phyloP scores from a whole-genome alignment of 306 rosid genomes.

The Acacia crassicarpa region DNA sequence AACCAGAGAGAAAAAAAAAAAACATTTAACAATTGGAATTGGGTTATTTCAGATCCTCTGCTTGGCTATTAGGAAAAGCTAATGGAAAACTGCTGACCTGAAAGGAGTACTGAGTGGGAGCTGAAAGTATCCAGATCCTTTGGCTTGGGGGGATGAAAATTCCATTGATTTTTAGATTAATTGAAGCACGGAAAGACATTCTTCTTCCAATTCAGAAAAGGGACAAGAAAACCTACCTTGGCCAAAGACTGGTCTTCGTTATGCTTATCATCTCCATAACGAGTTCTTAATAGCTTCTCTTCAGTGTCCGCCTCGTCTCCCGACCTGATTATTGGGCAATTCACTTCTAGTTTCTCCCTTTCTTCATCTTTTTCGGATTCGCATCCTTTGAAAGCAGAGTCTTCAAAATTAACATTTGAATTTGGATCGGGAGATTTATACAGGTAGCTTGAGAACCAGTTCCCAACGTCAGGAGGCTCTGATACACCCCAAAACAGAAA shows the following conservation, averaged over 20 bases:
- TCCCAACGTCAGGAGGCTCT: slow-evolving; percentile 72
- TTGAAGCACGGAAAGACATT: not conserved
- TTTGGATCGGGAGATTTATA: slow-evolving; percentile 62
- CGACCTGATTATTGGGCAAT: slow-evolving; percentile 7
- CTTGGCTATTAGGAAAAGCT: not conserved
- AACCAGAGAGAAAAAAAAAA: not conserved
- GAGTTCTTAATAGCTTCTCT: slow-evolving; percentile 21
- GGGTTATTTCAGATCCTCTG: not conserved
- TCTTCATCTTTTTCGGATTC: slow-evolving; percentile 17
- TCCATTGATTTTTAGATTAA: not conserved
- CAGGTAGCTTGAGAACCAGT: slow-evolving; percentile 75
- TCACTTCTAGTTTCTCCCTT: not conserved
- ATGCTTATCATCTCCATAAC: slow-evolving; percentile 31
- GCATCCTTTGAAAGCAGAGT: slow-evolving; percentile 21
- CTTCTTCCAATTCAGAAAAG: slow-evolving; percentile 7
- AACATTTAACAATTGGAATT: not conserved
- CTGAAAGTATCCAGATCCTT: slow-evolving; percentile 46
- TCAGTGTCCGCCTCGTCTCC: slow-evolving; percentile 29
- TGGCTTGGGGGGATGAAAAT: not conserved
- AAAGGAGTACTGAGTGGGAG: slow-evolving; percentile 44
- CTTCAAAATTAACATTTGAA: slow-evolving; percentile 37
- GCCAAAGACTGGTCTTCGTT: slow-evolving; percentile 21
- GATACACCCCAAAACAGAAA: slow-evolving; percentile 24
- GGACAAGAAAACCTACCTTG: slow-evolving; percentile 39
- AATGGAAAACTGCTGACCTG: slow-evolving; percentile 45